Base-by-base conservation (phyloP, 768 basidiomycete species). In the Cystobasidium onofrii region DNA sequence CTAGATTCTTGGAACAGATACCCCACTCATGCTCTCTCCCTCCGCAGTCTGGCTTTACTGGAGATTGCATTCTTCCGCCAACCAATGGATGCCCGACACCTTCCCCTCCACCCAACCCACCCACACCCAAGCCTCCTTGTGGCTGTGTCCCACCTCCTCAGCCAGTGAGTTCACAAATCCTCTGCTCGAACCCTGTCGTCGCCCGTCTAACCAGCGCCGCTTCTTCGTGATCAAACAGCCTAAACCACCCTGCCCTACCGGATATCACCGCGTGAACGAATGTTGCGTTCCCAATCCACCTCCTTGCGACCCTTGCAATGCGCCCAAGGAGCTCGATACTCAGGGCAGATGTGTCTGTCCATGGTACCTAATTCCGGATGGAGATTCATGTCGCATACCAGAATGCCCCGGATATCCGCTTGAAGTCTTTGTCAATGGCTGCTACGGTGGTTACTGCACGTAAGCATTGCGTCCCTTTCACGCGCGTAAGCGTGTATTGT, bases 251-350 rank as follows among this genome's bases (percentile, higher is more conserved):
- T 64, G 63, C 63, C 44, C 63, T 2, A 41, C 31, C 23, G 63
- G 63, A 31, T 64, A 64, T 43, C 63, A 64, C 20, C 63, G 63
- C 31, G 63, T 64, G 4, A 64, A 64, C 34, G 39, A 64, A 41
- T 64, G 63, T 34, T 64, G 63, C 23, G 63, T 64, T 10, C 27
- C 27, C 27, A 64, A 64, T 23, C 63, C 34, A 36, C 63, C 63
- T 23, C 31, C 34, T 64, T 64, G 63, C 33, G 39, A 64, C 27
- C 36, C 31, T 4, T 64, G 63, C 63, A 41, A 64, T 3, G 4
- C 36, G 18, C 63, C 63, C 31, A 64, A 64, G 63, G 63, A 64
- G 63, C 27, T 64, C 18, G 23, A 64, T 36, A 39, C 6, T 2
- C 36, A 64, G 18, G 63, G 63, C 44, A 27, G 41, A 41, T 64